Evolutionary conservation across 257 asterid genomes (phyloP).

Genomic region (Cruciata laevipes): DNA sequence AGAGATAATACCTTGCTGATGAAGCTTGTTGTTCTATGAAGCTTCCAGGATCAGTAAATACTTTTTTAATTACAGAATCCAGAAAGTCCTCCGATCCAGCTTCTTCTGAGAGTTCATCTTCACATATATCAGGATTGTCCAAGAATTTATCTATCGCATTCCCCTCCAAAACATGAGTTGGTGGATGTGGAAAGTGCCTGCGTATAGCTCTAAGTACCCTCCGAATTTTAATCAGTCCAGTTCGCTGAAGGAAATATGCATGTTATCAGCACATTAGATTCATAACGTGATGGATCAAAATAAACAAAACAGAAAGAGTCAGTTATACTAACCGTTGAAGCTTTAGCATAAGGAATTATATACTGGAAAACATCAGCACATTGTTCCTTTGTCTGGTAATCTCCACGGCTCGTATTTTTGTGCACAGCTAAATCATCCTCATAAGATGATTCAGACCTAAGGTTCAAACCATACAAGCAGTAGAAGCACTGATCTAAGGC

Average conservation of each 20-base stretch:
- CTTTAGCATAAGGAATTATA: conserved; percentile 90
- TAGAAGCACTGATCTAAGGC: conserved; percentile 93
- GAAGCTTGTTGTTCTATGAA: conserved; percentile 42
- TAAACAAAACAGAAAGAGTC: conserved; percentile 12
- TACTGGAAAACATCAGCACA: conserved; percentile 95
- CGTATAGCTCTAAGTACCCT: conserved; percentile 89
- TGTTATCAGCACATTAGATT: conserved; percentile 19
- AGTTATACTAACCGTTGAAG: conserved; percentile 72
- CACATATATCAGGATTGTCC: conserved; percentile 80
- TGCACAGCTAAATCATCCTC: conserved; percentile 84
- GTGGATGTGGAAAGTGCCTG: conserved; percentile 89
- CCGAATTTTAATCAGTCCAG: conserved; percentile 81
- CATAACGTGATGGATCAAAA: neutral
- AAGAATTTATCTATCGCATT: conserved; percentile 88
- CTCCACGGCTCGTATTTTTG: conserved; percentile 90
- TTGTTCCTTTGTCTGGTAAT: conserved; percentile 96
- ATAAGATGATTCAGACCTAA: conserved; percentile 83
- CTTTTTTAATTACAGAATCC: conserved; percentile 51
- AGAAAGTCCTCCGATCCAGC: conserved; percentile 77
- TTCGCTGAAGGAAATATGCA: conserved; percentile 46
- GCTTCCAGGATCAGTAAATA: conserved; percentile 54
- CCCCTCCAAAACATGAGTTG: conserved; percentile 67
- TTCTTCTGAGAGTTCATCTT: conserved; percentile 75
- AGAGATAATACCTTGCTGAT: conserved; percentile 44
- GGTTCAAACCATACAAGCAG: conserved; percentile 88